Base-by-base conservation (phyloP, 768 basidiomycete genomes). In the Chalciporus chontae region DNA sequence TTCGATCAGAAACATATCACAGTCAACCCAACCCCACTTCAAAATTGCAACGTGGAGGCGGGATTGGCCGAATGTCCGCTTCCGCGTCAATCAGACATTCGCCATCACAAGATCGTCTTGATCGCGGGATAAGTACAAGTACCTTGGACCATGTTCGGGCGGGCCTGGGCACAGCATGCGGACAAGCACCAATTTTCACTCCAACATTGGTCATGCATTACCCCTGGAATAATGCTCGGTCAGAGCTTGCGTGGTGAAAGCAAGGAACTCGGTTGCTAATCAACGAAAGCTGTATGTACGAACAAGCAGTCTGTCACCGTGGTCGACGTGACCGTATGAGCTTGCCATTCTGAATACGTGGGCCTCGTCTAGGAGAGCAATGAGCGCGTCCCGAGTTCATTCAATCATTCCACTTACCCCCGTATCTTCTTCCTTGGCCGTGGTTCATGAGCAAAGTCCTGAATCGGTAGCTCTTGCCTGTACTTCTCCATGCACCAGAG, bases 401-500 rank as follows among this genome's bases (percentile, higher is more conserved):
- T 24, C 37, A 32, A 29, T 39, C 21, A 3, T 14, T 31, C 10
- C 13, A 74, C 84, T 60, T 55, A 91, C 90, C 89, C 89, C 73
- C 90, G 76, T 61, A 85, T 75, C 54, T 78, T 87, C 73, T 89
- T 92, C 68, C 81, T 86, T n/a, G 85, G 79, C 57, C 64, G 77
- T 10, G 76, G 65, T 45, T 82, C 80, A 57, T 87, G 80, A 6
- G 84, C 83, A 63, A 89, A 87, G 8, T 77, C 73, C 17, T 72
- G 62, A 3, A 87, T 72, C 1, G 80, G 70, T 23, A 72, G 59
- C 1, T 80, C 82, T 45, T 72, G 71, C 21, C 87, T 77, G 65
- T 77, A 93, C 62, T 89, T 91, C 62, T 88, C 81, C 83, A 90
- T 83, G 57, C 83, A 83, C 90, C 89, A 91, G 8, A 91, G 70